phyloP scores from a whole-genome alignment of 108 stramenopile genomes.

The Cyclotella kingstonii region DNA sequence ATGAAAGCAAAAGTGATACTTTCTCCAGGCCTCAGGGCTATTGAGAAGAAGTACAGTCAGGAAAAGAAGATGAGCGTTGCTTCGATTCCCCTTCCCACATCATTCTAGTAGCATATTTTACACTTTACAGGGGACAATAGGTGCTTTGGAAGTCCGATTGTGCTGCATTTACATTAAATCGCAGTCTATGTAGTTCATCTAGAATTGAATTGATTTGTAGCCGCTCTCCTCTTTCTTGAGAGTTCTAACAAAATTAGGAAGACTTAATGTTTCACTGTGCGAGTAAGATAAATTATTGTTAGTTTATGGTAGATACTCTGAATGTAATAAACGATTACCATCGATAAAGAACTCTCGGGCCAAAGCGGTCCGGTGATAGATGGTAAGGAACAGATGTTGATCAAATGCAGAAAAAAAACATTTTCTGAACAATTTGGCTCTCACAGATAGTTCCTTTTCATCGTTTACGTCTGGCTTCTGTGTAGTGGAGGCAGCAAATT shows the following conservation, averaged over 20 bases:
- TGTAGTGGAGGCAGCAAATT: constrained; percentile 32
- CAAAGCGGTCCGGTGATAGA: too few relatives aligned
- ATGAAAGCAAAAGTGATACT: constrained; percentile 18
- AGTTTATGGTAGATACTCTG: too few relatives aligned
- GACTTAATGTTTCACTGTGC: not conserved
- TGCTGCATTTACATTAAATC: not conserved
- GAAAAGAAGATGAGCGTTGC: constrained; percentile 48
- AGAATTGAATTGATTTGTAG: constrained; percentile 7
- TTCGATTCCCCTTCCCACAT: constrained; percentile 12
- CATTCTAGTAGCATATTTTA: constrained; percentile 4
- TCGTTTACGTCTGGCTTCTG: too few relatives aligned
- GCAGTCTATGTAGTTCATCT: constrained; percentile 1
- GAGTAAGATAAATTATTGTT: too few relatives aligned
- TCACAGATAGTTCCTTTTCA: too few relatives aligned
- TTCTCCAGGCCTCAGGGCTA: constrained; percentile 37
- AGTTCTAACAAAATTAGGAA: not conserved
- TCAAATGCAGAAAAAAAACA: too few relatives aligned
- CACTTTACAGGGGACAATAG: not conserved
- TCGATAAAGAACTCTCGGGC: too few relatives aligned
- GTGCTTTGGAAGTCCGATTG: constrained; percentile 12
- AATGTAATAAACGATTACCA: too few relatives aligned
- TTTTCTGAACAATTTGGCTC: too few relatives aligned
- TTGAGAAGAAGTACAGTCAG: constrained; percentile 61
- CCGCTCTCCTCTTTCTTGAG: not conserved
- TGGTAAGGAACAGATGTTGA: too few relatives aligned